Evolutionary conservation across 768 basidiomycete genomes (phyloP).

Genomic region (Kwoniella botswanensis): DNA sequence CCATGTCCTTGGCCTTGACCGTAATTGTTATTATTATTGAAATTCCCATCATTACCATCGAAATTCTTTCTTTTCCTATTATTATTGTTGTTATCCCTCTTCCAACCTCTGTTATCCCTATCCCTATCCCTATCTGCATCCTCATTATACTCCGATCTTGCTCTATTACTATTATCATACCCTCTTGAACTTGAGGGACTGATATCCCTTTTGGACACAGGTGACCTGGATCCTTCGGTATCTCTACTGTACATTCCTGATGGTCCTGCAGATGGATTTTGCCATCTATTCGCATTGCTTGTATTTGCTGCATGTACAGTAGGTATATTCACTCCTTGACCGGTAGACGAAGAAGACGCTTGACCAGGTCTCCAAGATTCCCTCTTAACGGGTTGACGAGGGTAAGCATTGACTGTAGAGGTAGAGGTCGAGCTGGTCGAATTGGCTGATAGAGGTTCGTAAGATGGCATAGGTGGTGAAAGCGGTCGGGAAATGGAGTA

Average conservation of each 20-base stretch:
- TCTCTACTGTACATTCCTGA: background rate
- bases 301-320: background rate
- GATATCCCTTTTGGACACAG: background rate
- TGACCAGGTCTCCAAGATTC: slow-evolving; percentile 46
- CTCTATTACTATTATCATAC: background rate
- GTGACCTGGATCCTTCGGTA: slow-evolving; percentile 5
- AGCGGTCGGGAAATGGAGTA: slow-evolving; percentile 14
- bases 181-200: slow-evolving; percentile 16
- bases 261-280: slow-evolving; percentile 5
- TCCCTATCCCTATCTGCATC: slow-evolving; percentile 7
- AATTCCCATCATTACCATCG: background rate
- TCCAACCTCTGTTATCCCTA: background rate
- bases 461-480: slow-evolving; percentile 23
- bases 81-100: background rate
- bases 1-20: too few relatives aligned
- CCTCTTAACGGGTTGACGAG: slow-evolving; percentile 28
- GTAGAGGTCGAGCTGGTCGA: background rate
- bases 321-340: background rate
- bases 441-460: slow-evolving; percentile 10
- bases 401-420: background rate
- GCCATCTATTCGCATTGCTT: background rate
- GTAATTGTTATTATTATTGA: background rate
- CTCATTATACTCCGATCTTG: too few relatives aligned
- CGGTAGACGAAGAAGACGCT: slow-evolving; percentile 10
- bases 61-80: slow-evolving; percentile 11